Evolutionary conservation across 768 basidiomycete species (phyloP), one percentile per base, ranked within the genome.

Genomic region (Leccinum disarticulatum): DNA sequence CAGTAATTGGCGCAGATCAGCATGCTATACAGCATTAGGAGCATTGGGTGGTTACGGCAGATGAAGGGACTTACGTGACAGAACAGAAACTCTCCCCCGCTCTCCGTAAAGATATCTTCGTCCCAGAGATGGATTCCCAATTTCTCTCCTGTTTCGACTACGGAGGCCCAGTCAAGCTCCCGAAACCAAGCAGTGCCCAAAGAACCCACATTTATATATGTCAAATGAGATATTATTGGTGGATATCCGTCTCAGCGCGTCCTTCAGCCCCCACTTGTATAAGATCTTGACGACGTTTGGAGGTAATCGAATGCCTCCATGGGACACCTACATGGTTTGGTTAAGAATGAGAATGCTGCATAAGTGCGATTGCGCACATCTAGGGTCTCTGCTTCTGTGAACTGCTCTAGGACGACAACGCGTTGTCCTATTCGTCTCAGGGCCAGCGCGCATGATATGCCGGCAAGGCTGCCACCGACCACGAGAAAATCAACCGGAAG

Each of bases 211-310:
- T 54, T 66, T 74, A 28, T 57, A 47, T 33, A 76, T 62, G 35
- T 68, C 51, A 17, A 74, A 58, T 15, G 64, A 64, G 27, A 31
- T 38, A 9, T 66, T 68, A 38, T 65, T 60, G 13, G 71, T 35
- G 3, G 71, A 61, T 27, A 77, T 75, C 47, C 76, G 72, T 7
- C 72, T 70, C 51, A 87, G 68, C 7, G 72, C 67, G 17, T 80
- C 77, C 25, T 73, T 77, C 2, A 83, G 75, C 14, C 81, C 84
- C 85, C 86, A 87, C 59, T 80, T 76, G 56, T 77, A 76, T 27
- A 87, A 69, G 4, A 86, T 71, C 54, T 79, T 79, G 33, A 83
- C 83, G 73, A 85, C 79, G 58, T 87, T 86, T 14, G 86, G 84
- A 46, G 84, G 82, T 7, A 84, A 74, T 30, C 81, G 77, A 51